Percentiles rank a stretch among this genome's conserved stretches.
Evolutionary conservation across 352 stramenopile genomes (phyloP).

Genomic region (Peronosclerospora sorghi): DNA sequence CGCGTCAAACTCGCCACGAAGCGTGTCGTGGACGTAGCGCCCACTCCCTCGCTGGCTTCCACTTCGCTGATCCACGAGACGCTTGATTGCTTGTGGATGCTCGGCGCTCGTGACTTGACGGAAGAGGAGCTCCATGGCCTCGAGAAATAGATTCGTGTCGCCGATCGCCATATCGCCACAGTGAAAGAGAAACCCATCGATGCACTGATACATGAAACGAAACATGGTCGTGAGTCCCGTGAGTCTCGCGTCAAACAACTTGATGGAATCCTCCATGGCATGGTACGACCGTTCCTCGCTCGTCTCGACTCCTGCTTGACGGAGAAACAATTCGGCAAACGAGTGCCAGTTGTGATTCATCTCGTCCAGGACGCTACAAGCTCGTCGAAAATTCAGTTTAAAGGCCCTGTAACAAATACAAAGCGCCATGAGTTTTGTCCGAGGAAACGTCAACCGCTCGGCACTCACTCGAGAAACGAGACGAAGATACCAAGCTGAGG

Average conservation of each 20-base stretch:
- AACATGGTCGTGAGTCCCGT: slow-evolving; percentile 40
- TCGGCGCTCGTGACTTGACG: slow-evolving; percentile 56
- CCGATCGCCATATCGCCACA: slow-evolving; percentile 72
- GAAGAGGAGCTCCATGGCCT: slow-evolving; percentile 64
- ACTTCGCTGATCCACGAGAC: slow-evolving; percentile 9
- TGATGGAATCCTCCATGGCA: slow-evolving; percentile 38
- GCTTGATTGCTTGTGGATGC: slow-evolving; percentile 40
- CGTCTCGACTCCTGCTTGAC: slow-evolving; percentile 13
- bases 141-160: slow-evolving; percentile 61
- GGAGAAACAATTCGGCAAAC: slow-evolving; percentile 42
- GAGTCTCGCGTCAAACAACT: slow-evolving; percentile 15
- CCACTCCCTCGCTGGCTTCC: background rate
- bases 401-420: slow-evolving; percentile 31
- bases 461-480: slow-evolving; percentile 52
- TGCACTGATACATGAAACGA: slow-evolving; percentile 75
- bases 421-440: background rate
- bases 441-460: background rate
- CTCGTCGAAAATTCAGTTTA: slow-evolving; percentile 53
- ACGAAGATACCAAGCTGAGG: slow-evolving; percentile 46
- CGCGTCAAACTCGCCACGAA: slow-evolving; percentile 26
- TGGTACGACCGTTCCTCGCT: slow-evolving; percentile 22
- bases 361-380: slow-evolving; percentile 41
- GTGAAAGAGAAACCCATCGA: slow-evolving; percentile 64
- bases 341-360: slow-evolving; percentile 41
- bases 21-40: slow-evolving; percentile 15